Conservation (phyloP, 2,329 filamentous ascomycete genomes). For the Amylocarpus encephaloides region DNA sequence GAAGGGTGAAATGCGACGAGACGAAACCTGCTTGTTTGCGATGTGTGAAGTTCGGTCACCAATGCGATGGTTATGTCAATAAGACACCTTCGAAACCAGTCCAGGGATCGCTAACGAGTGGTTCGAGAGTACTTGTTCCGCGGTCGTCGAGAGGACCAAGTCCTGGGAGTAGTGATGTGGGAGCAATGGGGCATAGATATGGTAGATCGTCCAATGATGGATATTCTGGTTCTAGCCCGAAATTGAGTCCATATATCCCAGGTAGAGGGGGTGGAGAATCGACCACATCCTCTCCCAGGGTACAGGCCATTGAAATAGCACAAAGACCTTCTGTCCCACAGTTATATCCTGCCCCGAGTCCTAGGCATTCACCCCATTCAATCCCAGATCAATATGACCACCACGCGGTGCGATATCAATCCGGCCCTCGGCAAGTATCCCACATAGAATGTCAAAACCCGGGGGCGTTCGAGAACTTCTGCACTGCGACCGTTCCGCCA, state of each 20-base stretch:
- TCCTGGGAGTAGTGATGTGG: background rate
- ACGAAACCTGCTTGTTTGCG: constrained; percentile 28
- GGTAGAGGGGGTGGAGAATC: background rate
- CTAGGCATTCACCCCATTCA: background rate
- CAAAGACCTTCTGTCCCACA: constrained; percentile 1
- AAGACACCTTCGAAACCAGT: constrained; percentile 10
- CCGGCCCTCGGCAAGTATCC: background rate
- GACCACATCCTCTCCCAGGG: background rate
- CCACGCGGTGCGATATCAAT: background rate
- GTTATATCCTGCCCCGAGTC: constrained; percentile 3
- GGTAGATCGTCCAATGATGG: background rate
- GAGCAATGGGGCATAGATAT: background rate
- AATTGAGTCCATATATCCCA: background rate
- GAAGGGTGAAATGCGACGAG: constrained; percentile 32
- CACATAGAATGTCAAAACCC: background rate
- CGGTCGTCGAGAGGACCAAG: background rate
- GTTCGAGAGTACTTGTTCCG: constrained; percentile 5
- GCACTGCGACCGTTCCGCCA: constrained; percentile 2
- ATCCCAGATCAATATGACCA: background rate
- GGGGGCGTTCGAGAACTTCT: constrained; percentile 3
- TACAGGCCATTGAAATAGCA: background rate
- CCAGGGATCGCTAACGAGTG: background rate
- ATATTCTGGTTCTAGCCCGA: background rate
- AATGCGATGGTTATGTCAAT: constrained; percentile 29
- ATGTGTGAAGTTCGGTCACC: constrained; percentile 27